Evolutionary conservation across 2,329 filamentous ascomycete genomes (phyloP).

Genomic region (Saccharata proteae): DNA sequence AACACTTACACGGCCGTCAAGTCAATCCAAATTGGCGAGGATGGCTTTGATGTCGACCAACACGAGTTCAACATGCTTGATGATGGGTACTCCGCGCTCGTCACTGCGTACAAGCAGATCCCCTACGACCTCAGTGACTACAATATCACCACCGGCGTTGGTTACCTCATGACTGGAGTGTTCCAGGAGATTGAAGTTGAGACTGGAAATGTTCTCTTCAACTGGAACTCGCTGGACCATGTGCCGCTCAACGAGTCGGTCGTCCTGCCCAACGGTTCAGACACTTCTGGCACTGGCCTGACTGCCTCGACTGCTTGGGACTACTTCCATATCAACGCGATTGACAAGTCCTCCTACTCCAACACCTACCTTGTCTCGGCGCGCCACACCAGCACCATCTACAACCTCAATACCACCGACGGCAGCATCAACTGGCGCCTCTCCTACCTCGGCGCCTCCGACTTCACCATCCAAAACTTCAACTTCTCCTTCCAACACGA

Average conservation of each 20-base stretch:
- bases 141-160: constrained; percentile 30
- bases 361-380: constrained; percentile 45
- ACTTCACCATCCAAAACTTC: constrained; percentile 27
- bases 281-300: constrained; percentile 32
- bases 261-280: constrained; percentile 31
- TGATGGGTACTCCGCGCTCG: constrained; percentile 27
- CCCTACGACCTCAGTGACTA: constrained; percentile 34
- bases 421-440: constrained; percentile 43
- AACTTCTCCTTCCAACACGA: constrained; percentile 43
- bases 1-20: constrained; percentile 36
- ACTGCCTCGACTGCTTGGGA: constrained; percentile 37
- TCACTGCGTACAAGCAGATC: constrained; percentile 26
- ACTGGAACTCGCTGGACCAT: constrained; percentile 47
- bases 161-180: constrained; percentile 39
- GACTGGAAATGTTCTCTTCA: constrained; percentile 44
- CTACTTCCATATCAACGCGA: constrained; percentile 45
- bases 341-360: constrained; percentile 35
- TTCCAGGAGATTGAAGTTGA: constrained; percentile 44
- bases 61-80: constrained; percentile 39
- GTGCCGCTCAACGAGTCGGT: constrained; percentile 37
- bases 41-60: constrained; percentile 35
- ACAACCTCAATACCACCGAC: constrained; percentile 34
- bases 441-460: constrained; percentile 11
- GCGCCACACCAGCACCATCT: constrained; percentile 36
- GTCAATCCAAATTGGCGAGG: constrained; percentile 27